Evolutionary conservation across 176 grass and related monocot genomes (phyloP), one percentile per base, ranked within the genome.

Genomic region (Hordeum vulgare): DNA sequence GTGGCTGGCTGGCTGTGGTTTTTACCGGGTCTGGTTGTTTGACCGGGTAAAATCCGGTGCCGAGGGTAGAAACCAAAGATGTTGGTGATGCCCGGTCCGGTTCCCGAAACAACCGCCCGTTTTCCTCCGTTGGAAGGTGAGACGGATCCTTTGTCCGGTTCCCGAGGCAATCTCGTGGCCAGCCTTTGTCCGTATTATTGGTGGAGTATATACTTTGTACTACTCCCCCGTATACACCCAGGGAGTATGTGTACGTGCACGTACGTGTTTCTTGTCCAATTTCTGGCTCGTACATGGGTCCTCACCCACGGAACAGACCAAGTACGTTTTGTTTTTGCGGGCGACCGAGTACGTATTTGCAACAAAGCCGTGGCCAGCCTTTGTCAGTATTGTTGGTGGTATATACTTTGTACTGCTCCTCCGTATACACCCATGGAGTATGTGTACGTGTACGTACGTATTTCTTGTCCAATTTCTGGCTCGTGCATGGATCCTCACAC

Each of bases 61-160:
- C 4, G 51, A 3, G 29, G 3, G 66, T 33, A 24, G 18, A n/a
- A 0, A 33, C 75, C 66, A 84, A 74, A 80, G 73, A 7, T 7
- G 41, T 8, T 75, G 36, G 68, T 66, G 11, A 8, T 51, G 61
- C 14, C 68, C 61, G 61, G 74, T 20, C 45, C 34, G 37, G 10
- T 35, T 20, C 61, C 61, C 77, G 26, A 80, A 80, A 68, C 29
- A 58, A 18, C 81, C 0, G 47, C 68, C 65, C 36, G 3, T 80
- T 79, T 9, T 7, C 12, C n/a, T 10, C 25, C 60, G 66, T 80
- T 67, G 81, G 81, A 61, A 75, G 27, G 28, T 80, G 68, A 66
- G 66, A 84, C 15, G 17, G 69, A 67, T 75, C 45, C 2, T 67
- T 64, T 80, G 67, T 63, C 36, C 54, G 41, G 8, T 57, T 79